Percentiles rank a stretch among this genome's conserved stretches.
phyloP scores from a whole-genome alignment of 2,329 filamentous ascomycete species.

The Aspergillus melleus region DNA sequence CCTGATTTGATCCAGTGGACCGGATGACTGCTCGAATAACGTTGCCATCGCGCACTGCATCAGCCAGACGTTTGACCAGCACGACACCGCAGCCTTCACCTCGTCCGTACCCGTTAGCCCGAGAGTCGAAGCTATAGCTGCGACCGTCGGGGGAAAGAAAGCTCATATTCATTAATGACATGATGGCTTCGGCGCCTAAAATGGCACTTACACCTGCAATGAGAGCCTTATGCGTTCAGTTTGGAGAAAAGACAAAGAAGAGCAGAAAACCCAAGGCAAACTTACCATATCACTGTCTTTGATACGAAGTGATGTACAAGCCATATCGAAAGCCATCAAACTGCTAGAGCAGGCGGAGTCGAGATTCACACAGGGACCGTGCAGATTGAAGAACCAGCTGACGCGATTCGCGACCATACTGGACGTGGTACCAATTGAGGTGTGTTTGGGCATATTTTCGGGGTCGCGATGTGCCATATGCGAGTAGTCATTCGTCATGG shows the following conservation, averaged over 20 bases:
- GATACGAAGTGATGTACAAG: background rate
- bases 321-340: conserved; percentile 10
- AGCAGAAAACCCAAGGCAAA: too few relatives aligned
- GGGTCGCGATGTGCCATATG: background rate
- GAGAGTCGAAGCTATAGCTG: background rate
- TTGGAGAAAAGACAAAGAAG: too few relatives aligned
- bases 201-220: background rate
- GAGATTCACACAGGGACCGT: conserved; percentile 8
- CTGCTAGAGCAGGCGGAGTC: conserved; percentile 18
- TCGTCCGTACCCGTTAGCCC: background rate
- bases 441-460: background rate
- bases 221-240: background rate
- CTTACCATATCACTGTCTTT: background rate
- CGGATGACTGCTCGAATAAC: background rate
- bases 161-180: background rate
- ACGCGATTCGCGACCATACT: conserved; percentile 1
- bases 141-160: conserved; percentile 19
- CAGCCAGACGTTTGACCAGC: background rate
- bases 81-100: background rate
- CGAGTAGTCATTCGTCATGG: background rate
- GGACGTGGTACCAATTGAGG: background rate
- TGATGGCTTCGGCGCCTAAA: background rate
- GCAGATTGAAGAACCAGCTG: conserved; percentile 9
- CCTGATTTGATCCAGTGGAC: background rate
- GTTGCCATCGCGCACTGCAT: background rate